Evolutionary conservation across 1,284 basidiomycete species (phyloP).

Genomic region (Chondrostereum purpureum): DNA sequence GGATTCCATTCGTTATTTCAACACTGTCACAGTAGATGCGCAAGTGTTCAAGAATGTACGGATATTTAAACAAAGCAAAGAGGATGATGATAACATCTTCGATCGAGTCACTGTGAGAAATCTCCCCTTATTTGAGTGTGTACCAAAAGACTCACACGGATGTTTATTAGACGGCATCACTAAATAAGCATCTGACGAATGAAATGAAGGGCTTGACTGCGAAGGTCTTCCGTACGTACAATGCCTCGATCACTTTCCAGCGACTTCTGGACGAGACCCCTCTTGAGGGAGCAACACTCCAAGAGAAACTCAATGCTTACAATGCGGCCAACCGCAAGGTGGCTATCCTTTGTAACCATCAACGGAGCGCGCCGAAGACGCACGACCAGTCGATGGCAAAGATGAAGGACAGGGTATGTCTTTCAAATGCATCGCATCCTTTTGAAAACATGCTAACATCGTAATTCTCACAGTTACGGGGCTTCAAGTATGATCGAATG

Average conservation of each 20-base stretch:
- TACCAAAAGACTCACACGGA: too few relatives aligned
- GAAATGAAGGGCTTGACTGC: constrained; percentile 97
- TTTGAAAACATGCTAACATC: background rate
- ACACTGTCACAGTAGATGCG: constrained; percentile 78
- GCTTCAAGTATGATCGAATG: constrained; percentile 91
- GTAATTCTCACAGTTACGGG: constrained; percentile 15
- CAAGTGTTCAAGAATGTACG: constrained; percentile 91
- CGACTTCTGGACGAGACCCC: constrained; percentile 75
- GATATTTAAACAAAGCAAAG: constrained; percentile 87
- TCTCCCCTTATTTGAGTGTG: too few relatives aligned
- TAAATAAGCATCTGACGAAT: constrained; percentile 86
- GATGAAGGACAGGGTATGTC: constrained; percentile 77
- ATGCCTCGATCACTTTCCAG: constrained; percentile 93
- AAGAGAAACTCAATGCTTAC: constrained; percentile 93
- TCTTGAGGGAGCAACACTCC: constrained; percentile 66
- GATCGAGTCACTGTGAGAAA: constrained; percentile 85
- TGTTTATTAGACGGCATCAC: constrained; percentile 55
- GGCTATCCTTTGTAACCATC: constrained; percentile 97
- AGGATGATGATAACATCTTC: constrained; percentile 85
- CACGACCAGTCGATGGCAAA: constrained; percentile 91
- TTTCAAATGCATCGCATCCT: background rate
- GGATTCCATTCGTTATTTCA: constrained; percentile 95
- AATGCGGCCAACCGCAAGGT: constrained; percentile 94
- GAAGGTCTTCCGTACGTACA: constrained; percentile 99
- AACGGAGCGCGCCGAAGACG: constrained; percentile 85